Evolutionary conservation across 2,329 filamentous ascomycete genomes (phyloP).

Genomic region (Dactylellina haptotyla): DNA sequence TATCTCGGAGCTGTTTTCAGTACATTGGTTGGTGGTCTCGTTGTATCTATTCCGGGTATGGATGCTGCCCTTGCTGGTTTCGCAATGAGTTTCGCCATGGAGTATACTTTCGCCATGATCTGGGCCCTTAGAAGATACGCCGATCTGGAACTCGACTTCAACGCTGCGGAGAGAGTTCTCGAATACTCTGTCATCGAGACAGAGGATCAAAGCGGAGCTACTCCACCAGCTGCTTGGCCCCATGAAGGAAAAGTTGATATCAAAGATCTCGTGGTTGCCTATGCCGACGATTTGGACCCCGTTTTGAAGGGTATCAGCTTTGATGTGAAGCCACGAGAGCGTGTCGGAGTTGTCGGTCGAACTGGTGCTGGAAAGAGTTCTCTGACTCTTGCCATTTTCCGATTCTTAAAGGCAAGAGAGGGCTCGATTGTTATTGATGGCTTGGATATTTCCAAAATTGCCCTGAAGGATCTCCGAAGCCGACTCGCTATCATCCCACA

Average conservation of each 20-base stretch:
- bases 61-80: conserved; percentile 79
- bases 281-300: conserved; percentile 76
- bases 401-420: conserved; percentile 75
- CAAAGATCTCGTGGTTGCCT: conserved; percentile 75
- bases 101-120: conserved; percentile 73
- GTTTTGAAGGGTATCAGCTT: conserved; percentile 77
- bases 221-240: conserved; percentile 78
- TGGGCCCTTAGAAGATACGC: conserved; percentile 75
- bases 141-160: conserved; percentile 71
- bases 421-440: conserved; percentile 78
- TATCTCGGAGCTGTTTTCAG: conserved; percentile 76
- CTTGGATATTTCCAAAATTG: conserved; percentile 77
- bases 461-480: conserved; percentile 75
- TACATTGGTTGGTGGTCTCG: conserved; percentile 71
- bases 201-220: conserved; percentile 71
- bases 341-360: conserved; percentile 79
- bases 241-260: conserved; percentile 77
- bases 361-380: conserved; percentile 83
- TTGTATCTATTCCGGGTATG: conserved; percentile 71
- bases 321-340: conserved; percentile 72
- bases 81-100: conserved; percentile 76
- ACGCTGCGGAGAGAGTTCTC: conserved; percentile 77
- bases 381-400: conserved; percentile 78
- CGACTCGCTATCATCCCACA: conserved; percentile 83
- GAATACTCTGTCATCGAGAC: conserved; percentile 77